Evolutionary conservation across 441 rosid species (phyloP), one percentile per base, ranked within the genome.

Genomic region (Populus hybrid): DNA sequence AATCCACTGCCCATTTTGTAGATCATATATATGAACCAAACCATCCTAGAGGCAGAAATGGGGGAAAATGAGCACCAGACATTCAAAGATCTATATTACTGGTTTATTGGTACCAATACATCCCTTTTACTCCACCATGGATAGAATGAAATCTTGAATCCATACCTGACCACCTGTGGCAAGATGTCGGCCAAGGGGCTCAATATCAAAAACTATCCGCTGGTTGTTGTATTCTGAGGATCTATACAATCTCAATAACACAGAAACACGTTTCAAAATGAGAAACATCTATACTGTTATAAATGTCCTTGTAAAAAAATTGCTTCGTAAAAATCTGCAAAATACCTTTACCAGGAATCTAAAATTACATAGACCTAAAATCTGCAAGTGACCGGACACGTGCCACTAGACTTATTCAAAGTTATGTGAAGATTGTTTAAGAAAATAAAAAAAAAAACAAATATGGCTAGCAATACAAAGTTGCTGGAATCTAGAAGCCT

Each of bases 141-240:
- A 69, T 32, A 69, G 69, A 28, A 81, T 23, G 69, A 23, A 75
- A 80, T 18, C 50, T 28, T 69, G 71, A 75, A 71, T 42, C n/a
- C 18, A 69, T 82, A 95, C 98, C 99, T 95, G 91, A 77, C 99
- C 99, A 71, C 99, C 99, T 0, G 98, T 92, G 42, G 86, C 98
- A 59, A 95, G 97, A 87, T 94, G 84, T 75, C 89, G 87, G 36
- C 99, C 95, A 76, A 70, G 79, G 61, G 94, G 90, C 67, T 94
- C 99, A 76, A 94, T 85, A 82, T 95, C 99, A 85, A 95, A 95
- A 72, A 82, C 83, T 79, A 95, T 91, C 40, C 97, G 91, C 82
- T 95, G 99, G 88, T 94, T 95, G 76, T 98, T 94, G 79, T 85
- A 82, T 75, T 88, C 97, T 9, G 95, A 75, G 76, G 93, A 95